Conservation (phyloP, 306 rosid genomes). For the Phaseolus lunatus region DNA sequence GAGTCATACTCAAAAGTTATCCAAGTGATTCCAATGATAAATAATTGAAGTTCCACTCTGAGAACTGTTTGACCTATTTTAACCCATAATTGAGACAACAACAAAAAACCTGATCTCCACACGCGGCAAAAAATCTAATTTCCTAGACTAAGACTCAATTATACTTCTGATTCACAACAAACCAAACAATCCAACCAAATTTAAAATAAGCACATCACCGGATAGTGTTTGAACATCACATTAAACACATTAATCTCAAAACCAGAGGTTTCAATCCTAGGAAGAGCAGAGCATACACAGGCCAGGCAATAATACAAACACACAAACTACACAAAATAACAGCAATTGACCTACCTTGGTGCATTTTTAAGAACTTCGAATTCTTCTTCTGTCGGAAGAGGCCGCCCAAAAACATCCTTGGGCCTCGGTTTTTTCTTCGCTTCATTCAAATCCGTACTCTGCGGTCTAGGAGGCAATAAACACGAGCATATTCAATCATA, state of each 20-base stretch:
- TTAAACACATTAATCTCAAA: not conserved
- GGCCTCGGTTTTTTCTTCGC: slow-evolving; percentile 84
- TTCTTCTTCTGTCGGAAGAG: slow-evolving; percentile 91
- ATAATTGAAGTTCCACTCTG: slow-evolving; percentile 8
- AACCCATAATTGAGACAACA: not conserved
- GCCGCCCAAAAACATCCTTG: slow-evolving; percentile 94
- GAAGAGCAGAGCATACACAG: not conserved
- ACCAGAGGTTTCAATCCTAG: not conserved
- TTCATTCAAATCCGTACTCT: slow-evolving; percentile 45
- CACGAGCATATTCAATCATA: slow-evolving; percentile 8
- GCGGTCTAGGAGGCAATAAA: slow-evolving; percentile 47
- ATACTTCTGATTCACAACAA: not conserved
- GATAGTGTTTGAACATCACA: slow-evolving; percentile 4
- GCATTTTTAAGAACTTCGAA: slow-evolving; percentile 89
- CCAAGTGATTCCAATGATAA: not conserved
- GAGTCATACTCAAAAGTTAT: slow-evolving; percentile 9
- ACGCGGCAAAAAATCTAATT: not conserved
- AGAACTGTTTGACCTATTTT: not conserved
- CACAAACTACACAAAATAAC: slow-evolving; percentile 10
- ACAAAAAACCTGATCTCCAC: not conserved
- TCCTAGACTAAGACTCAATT: not conserved
- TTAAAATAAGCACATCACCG: not conserved
- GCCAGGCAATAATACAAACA: not conserved
- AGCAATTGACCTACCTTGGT: slow-evolving; percentile 66
- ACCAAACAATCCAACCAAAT: slow-evolving; percentile 23